Base-by-base conservation (phyloP, 441 rosid species). In the Kokia cookei region DNA sequence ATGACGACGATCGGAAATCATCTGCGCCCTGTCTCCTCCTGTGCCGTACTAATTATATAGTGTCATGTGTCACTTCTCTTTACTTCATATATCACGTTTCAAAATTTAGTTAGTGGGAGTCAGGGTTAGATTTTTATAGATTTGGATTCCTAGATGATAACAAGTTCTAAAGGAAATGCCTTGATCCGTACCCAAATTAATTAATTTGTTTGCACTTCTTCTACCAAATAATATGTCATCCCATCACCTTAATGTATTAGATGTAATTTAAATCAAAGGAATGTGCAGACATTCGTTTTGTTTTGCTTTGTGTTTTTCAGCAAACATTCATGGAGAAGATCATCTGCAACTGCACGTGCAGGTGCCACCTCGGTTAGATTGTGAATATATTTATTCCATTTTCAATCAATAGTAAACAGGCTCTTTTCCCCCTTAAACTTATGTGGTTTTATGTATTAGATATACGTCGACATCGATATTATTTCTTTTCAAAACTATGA, bases 101-200 rank as follows among this genome's bases (percentile, higher is more conserved):
- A 57, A 24, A 24, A 24, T 26, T 57, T 57, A 55, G 7, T 55
- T 22, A 10, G 27, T 57, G 29, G 13, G 24, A 26, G 13, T 42
- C 45, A 42, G 12, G 45, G 12, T 9, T 42, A 42, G 12, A 42
- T 8, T 5, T 9, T 57, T 3, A 57, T 57, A 22, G 7, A 24
- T 9, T 22, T 57, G 14, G 24, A 17, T 53, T 53, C 58, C 76
- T 89, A n/a, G 70, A 63, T 50, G 70, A 63, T 14, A 14, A 17
- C 0, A 72, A 27, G 35, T 48, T 43, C 9, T 68, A 26, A 67
- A 48, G n/a, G 5, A 35, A 69, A 53, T n/a, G 47, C 15, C 29
- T 6, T 10, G 7, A 22, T 55, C 51, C 7, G n/a, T 8, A 2
- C 45, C 45, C 45, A 42, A 54, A 22, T 54, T 3, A 53, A 32